phyloP scores from a whole-genome alignment of 495 filamentous ascomycete species.

The Coniosporium apollinis region DNA sequence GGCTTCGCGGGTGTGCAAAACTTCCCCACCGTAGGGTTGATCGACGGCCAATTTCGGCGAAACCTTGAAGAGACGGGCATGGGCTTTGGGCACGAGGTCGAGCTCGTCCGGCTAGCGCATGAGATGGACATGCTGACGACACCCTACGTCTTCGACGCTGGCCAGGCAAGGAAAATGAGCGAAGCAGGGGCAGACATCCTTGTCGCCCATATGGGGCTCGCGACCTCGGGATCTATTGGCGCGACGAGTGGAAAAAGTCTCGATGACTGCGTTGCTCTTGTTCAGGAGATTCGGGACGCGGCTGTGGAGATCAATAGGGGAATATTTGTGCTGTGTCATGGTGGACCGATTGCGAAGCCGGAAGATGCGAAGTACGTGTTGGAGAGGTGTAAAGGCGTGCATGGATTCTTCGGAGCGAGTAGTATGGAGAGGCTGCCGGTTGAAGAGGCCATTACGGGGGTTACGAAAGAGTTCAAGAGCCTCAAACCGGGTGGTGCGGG shows the following conservation, averaged over 20 bases:
- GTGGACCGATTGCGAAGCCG: slow-evolving; percentile 45
- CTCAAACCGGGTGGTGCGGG: slow-evolving; percentile 13
- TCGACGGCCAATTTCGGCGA: slow-evolving; percentile 47
- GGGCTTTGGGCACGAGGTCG: slow-evolving; percentile 45
- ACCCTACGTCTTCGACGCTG: slow-evolving; percentile 48
- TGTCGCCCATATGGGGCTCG: slow-evolving; percentile 54
- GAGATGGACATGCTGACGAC: slow-evolving; percentile 44
- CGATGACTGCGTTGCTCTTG: slow-evolving; percentile 39
- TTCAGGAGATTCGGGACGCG: slow-evolving; percentile 47
- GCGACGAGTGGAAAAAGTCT: slow-evolving; percentile 40
- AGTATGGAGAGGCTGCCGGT: slow-evolving; percentile 57
- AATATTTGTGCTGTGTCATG: slow-evolving; percentile 52
- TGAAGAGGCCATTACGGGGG: slow-evolving; percentile 45
- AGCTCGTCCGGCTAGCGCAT: slow-evolving; percentile 40
- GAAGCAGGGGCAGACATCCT: slow-evolving; percentile 48
- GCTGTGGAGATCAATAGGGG: slow-evolving; percentile 35
- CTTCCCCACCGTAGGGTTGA: slow-evolving; percentile 54
- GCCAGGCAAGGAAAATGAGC: slow-evolving; percentile 42
- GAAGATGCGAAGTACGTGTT: slow-evolving; percentile 48
- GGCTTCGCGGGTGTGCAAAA: slow-evolving; percentile 57
- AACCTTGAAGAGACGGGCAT: slow-evolving; percentile 59
- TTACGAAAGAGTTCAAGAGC: slow-evolving; percentile 42
- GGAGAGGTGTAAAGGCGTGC: slow-evolving; percentile 37
- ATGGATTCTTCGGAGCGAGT: slow-evolving; percentile 57
- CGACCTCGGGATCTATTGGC: slow-evolving; percentile 47